A percentile compares a stretch with the other conserved stretches of the same genome.
phyloP scores from a whole-genome alignment of 1,284 basidiomycete genomes.

The Cutaneotrichosporon spelunceum region DNA sequence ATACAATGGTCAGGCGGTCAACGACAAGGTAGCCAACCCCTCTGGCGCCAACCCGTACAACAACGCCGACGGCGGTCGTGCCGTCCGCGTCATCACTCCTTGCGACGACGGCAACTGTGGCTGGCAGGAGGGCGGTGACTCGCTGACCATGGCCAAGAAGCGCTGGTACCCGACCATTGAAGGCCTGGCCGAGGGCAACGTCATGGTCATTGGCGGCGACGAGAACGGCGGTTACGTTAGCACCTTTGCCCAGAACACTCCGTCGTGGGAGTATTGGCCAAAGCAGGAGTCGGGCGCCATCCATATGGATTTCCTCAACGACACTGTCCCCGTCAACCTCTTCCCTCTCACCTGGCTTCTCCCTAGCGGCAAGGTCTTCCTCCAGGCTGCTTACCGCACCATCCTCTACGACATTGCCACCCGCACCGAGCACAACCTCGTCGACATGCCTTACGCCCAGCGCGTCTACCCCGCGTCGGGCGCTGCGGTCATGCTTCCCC shows the following conservation, averaged over 20 bases:
- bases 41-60: slow-evolving; percentile 53
- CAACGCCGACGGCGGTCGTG: slow-evolving; percentile 64
- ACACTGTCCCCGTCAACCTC: slow-evolving; percentile 84
- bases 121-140: slow-evolving; percentile 56
- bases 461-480: slow-evolving; percentile 91
- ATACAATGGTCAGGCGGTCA: slow-evolving; percentile 58
- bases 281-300: slow-evolving; percentile 57
- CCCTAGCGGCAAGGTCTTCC: slow-evolving; percentile 65
- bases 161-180: slow-evolving; percentile 76
- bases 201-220: slow-evolving; percentile 55
- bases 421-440: slow-evolving; percentile 34
- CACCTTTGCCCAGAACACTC: slow-evolving; percentile 66
- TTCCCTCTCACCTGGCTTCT: slow-evolving; percentile 82
- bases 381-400: slow-evolving; percentile 63
- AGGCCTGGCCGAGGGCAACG: slow-evolving; percentile 54
- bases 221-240: slow-evolving; percentile 64
- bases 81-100: slow-evolving; percentile 64
- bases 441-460: slow-evolving; percentile 58
- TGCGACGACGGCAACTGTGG: slow-evolving; percentile 62
- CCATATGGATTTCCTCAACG: slow-evolving; percentile 72
- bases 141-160: slow-evolving; percentile 55
- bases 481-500: slow-evolving; percentile 81
- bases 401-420: slow-evolving; percentile 47
- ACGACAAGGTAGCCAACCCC: slow-evolving; percentile 42
- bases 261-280: slow-evolving; percentile 73